Evolutionary conservation across 495 filamentous ascomycete species (phyloP), one percentile per base, ranked within the genome.

Genomic region (Xylaria cubensis): DNA sequence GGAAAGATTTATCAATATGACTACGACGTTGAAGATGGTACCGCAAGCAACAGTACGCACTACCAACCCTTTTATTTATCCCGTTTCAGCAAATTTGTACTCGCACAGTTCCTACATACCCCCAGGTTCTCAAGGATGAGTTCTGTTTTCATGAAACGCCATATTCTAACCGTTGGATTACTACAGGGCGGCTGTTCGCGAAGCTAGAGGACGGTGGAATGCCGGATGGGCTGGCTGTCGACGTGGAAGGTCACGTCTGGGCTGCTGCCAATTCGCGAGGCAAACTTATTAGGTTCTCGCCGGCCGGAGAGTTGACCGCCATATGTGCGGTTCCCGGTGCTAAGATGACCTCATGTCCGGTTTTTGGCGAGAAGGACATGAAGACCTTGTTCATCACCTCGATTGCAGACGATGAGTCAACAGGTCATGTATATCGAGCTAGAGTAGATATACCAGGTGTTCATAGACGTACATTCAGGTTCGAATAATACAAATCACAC

Each of bases 211-310:
- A 66, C 0, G 78, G 71, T 2, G 70, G 75, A 3, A 74, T 76
- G 17, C 75, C 78, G 6, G 78, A 80, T 10, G 78, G 78, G 21
- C 24, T 80, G 15, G 77, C 73, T 5, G 69, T 80, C 24, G 79
- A 76, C n/a, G 46, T 63, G 10, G 78, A 80, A 44, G 72, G 75
- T 1, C 67, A 78, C 53, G 58, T 80, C 26, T 80, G 78, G 78
- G 78, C 72, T 9, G 78, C 78, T 9, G 72, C 77, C 32, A 75
- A 76, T 26, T 74, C 75, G 15, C 75, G 74, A n/a, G 55, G 72
- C 29, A 80, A 75, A 13, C 71, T 80, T 1, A 64, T 80, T 34
- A 61, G 75, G 36, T 64, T 80, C 17, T 72, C 74, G 44, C 64
- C 75, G 2, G 67, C 74, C 7, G 79, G 64, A 36, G 53, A 71